A percentile compares a stretch with the other conserved stretches of the same genome.
phyloP scores from a whole-genome alignment of 1,284 basidiomycete species.

The Ustilago tritici region DNA sequence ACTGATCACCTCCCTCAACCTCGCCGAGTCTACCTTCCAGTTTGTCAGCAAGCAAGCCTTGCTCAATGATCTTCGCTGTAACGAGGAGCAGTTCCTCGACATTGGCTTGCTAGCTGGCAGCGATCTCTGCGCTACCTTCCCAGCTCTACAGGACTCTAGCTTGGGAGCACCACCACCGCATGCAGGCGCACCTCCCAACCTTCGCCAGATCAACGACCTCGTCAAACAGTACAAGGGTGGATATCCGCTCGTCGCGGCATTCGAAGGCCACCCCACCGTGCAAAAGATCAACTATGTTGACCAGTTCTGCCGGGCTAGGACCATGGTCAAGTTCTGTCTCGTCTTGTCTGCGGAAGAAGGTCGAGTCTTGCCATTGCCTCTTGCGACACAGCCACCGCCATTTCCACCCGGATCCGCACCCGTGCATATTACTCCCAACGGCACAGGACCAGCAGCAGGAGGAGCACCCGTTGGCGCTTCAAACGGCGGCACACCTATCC shows the following conservation, averaged over 20 bases:
- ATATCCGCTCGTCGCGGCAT: conserved; percentile 58
- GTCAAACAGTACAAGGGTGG: conserved; percentile 63
- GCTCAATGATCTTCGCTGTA: conserved; percentile 80
- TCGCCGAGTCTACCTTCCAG: conserved; percentile 74
- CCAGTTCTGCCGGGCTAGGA: conserved; percentile 87
- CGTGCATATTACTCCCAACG: conserved; percentile 27
- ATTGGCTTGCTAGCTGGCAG: conserved; percentile 91
- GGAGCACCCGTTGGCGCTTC: conserved; percentile 74
- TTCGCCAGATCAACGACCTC: conserved; percentile 71
- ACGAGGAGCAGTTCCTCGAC: conserved; percentile 94
- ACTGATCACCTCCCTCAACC: conserved; percentile 83
- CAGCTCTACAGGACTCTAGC: conserved; percentile 76
- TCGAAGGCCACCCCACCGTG: conserved; percentile 75
- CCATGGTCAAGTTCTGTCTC: conserved; percentile 92
- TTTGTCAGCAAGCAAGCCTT: conserved; percentile 86
- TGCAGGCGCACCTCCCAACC: conserved; percentile 49
- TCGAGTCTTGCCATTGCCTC: conserved; percentile 84
- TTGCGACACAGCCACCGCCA: conserved; percentile 76
- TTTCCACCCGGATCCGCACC: conserved; percentile 17
- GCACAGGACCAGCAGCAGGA: conserved; percentile 72
- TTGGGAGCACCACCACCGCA: conserved; percentile 44
- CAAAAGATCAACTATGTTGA: conserved; percentile 83
- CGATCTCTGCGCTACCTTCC: conserved; percentile 84
- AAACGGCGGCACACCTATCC: conserved; percentile 72
- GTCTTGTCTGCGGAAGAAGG: conserved; percentile 89